These are phyloP conservation scores for Choiromyces venosus DNA, from an alignment of 495 filamentous ascomycete genomes.

Conservation along the genomic window DNA sequence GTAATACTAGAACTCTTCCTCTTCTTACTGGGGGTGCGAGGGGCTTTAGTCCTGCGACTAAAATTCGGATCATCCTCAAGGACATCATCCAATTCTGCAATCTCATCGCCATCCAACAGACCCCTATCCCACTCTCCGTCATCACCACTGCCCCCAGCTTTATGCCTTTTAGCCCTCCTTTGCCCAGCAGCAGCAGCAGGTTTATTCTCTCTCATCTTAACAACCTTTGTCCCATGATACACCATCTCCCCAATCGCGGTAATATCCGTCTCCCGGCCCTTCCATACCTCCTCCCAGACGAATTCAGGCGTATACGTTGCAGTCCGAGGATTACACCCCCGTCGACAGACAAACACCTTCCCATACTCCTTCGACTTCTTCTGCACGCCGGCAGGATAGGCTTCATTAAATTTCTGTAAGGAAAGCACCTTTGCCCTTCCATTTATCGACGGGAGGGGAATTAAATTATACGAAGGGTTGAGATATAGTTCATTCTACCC, in stretches of 20 bases:
- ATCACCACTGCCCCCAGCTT: constrained; percentile 44
- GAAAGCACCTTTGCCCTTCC: constrained; percentile 81
- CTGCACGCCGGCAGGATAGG: constrained; percentile 73
- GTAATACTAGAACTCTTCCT: constrained; percentile 44
- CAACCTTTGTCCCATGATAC: constrained; percentile 62
- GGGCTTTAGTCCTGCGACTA: constrained; percentile 52
- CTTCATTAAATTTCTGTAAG: constrained; percentile 54
- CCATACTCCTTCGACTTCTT: constrained; percentile 68
- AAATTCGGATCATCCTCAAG: constrained; percentile 52
- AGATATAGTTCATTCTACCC: constrained; percentile 82
- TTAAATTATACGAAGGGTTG: constrained; percentile 73
- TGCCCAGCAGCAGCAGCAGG: constrained; percentile 54
- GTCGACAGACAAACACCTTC: constrained; percentile 83
- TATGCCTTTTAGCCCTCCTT: constrained; percentile 40
- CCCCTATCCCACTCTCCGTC: constrained; percentile 46
- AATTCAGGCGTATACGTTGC: constrained; percentile 92
- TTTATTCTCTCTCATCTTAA: constrained; percentile 56
- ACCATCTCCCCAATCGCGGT: constrained; percentile 59
- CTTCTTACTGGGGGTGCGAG: constrained; percentile 45
- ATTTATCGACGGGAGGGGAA: constrained; percentile 83
- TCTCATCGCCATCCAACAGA: constrained; percentile 19
- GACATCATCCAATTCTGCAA: constrained; percentile 17
- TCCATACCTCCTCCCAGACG: constrained; percentile 77
- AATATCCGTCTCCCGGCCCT: constrained; percentile 58
- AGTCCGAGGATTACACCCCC: constrained; percentile 81